Conservation (phyloP, 805 yeast genomes). For the Priceomyces melissophilus region DNA sequence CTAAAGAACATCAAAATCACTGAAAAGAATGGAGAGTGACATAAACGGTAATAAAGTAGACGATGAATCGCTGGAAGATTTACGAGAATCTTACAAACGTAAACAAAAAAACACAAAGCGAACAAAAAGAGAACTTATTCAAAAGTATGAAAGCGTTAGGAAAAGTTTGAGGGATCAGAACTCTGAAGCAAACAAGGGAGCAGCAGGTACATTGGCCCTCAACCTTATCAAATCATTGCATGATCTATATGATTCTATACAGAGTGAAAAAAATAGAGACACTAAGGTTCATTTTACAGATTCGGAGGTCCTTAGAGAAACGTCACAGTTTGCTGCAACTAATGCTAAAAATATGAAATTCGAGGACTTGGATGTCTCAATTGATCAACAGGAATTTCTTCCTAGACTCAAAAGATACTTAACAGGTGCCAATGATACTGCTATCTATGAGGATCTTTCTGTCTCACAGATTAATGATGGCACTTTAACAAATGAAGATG, state of each 20-base stretch:
- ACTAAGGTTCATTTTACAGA: constrained; percentile 46
- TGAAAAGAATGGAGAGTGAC: neutral
- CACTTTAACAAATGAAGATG: constrained; percentile 13
- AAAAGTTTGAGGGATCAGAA: constrained; percentile 32
- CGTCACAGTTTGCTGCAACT: constrained; percentile 60
- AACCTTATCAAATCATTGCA: constrained; percentile 46
- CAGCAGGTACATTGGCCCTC: constrained; percentile 50
- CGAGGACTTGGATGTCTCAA: constrained; percentile 51
- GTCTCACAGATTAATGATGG: constrained; percentile 10
- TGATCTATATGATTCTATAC: constrained; percentile 41
- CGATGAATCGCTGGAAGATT: neutral
- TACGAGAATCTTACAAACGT: neutral
- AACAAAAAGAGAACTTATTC: constrained; percentile 12
- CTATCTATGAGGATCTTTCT: constrained; percentile 1
- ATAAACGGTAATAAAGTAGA: neutral
- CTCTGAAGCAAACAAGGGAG: constrained; percentile 53
- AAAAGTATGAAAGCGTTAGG: constrained; percentile 26
- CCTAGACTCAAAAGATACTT: constrained; percentile 32
- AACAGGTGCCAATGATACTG: constrained; percentile 15
- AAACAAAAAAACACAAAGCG: constrained; percentile 22
- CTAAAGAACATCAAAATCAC: neutral
- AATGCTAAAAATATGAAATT: constrained; percentile 60
- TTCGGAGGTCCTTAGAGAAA: constrained; percentile 57
- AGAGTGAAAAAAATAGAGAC: constrained; percentile 30
- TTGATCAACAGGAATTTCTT: constrained; percentile 48